Percentiles rank a stretch among this genome's conserved stretches.
Conservation (phyloP, 139 green algal genomes). For the Coelastrella sp. region DNA sequence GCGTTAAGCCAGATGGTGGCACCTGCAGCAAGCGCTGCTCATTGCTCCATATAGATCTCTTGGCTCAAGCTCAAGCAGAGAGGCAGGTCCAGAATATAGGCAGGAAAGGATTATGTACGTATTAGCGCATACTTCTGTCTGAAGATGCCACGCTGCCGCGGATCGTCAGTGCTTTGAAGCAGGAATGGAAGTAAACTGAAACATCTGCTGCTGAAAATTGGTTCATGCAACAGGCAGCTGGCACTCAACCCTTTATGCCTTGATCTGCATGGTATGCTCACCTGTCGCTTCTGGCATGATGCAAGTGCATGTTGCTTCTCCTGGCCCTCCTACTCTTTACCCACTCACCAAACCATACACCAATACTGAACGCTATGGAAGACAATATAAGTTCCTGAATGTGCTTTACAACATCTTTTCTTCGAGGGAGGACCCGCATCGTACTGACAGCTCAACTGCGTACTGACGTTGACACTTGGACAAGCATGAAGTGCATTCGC, state of each 20-base stretch:
- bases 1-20: no score
- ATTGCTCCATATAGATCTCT: no score
- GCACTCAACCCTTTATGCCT: not conserved
- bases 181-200: no score
- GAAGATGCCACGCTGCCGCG: no score
- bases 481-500: not conserved
- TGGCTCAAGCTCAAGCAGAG: no score
- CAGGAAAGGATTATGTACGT: no score
- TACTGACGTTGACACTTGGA: not conserved
- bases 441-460: not conserved
- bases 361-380: slow-evolving; percentile 7
- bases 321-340: not conserved
- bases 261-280: not conserved
- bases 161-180: no score
- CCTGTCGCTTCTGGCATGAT: not conserved
- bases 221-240: not conserved
- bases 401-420: not conserved
- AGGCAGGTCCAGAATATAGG: no score
- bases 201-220: no score
- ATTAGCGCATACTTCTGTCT: no score
- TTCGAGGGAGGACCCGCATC: not conserved
- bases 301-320: not conserved
- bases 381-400: not conserved
- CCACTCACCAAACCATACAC: not conserved
- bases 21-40: no score